A percentile compares a stretch with the other conserved stretches of the same genome.
Evolutionary conservation across 2,329 filamentous ascomycete species (phyloP).

Genomic region (Epichloe sibirici): DNA sequence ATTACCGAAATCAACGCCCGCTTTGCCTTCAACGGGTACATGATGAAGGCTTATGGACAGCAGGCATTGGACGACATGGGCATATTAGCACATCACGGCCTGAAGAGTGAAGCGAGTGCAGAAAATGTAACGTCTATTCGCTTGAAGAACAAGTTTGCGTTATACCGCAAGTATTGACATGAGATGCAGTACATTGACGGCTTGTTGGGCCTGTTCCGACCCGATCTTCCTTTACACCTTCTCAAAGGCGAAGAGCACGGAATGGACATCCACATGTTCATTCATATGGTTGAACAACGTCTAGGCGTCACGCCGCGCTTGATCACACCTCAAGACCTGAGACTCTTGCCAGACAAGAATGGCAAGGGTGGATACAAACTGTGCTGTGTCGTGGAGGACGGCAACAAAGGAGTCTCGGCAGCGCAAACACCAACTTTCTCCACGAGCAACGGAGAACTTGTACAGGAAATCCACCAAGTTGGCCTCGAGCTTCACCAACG

Average conservation of each 20-base stretch:
- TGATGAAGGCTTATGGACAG: conserved; percentile 20
- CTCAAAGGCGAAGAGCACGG: conserved; percentile 25
- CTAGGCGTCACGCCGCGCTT: conserved; percentile 20
- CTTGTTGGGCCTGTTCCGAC: conserved; percentile 19
- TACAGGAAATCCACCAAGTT: conserved; percentile 24
- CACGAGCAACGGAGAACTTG: conserved; percentile 12
- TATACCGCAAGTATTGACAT: neutral
- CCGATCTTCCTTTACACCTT: conserved; percentile 20
- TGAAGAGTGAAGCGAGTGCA: conserved; percentile 15
- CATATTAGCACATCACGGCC: conserved; percentile 1
- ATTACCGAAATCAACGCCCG: conserved; percentile 31
- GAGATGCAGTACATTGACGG: conserved; percentile 19
- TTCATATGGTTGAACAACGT: conserved; percentile 15
- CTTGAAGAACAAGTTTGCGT: neutral
- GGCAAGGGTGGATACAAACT: conserved; percentile 16
- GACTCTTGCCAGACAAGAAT: conserved; percentile 16
- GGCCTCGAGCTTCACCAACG: conserved; percentile 27
- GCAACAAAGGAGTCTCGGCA: neutral
- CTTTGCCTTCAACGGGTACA: conserved; percentile 27
- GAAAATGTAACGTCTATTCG: neutral
- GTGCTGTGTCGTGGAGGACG: conserved; percentile 15
- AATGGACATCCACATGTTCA: conserved; percentile 28
- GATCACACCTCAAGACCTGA: conserved; percentile 21
- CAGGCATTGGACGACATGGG: conserved; percentile 13
- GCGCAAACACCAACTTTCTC: conserved; percentile 6